Base-by-base conservation (phyloP, 225 moss, liverwort and hornwort genomes). In the Pseudisothecium myosuroides region DNA sequence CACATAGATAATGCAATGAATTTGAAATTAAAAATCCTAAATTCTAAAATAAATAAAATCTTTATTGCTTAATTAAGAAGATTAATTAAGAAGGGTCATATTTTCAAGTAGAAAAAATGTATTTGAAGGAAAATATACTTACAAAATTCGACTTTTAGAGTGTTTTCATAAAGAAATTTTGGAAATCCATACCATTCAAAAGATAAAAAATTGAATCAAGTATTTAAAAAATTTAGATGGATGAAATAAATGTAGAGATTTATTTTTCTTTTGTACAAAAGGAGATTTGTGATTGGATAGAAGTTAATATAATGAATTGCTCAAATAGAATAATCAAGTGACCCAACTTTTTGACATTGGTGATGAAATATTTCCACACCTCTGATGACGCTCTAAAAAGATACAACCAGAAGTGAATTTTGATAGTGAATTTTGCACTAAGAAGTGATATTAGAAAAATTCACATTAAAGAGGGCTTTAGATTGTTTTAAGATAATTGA, bases 291-390 rank as follows among this genome's bases (percentile, higher is more conserved):
- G 0, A 31, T 19, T 29, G 11, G 31, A 0, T 47, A 74, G 11
- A 74, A 74, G 18, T 31, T 19, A 49, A 49, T 31, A 31, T 19
- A 74, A 7, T 31, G 1, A 31, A 2, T 75, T 49, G 32, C 2
- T 20, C 8, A 52, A 76, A 14, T 34, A 34, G 3, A 34, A 5
- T 22, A 52, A 22, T 8, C 3, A 52, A 34, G 12, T 76, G 2
- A 34, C 3, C 0, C 2, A 0, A 2, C 2, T 36, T 14, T 75
- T 76, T 52, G 8, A 76, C 5, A 52, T 8, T 3, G 3, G 1
- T 52, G 1, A 13, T 76, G 52, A 52, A 50, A 21, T 76, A 34
- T 21, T 76, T 1, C 1, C 8, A 4, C 0, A 0, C 12, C 2
- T 8, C 0, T 8, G 1, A 3, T 50, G 2, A 50, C 21, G 12